Evolutionary conservation across 129 eudicot species (phyloP).

Genomic region (Pittosporum tobira): DNA sequence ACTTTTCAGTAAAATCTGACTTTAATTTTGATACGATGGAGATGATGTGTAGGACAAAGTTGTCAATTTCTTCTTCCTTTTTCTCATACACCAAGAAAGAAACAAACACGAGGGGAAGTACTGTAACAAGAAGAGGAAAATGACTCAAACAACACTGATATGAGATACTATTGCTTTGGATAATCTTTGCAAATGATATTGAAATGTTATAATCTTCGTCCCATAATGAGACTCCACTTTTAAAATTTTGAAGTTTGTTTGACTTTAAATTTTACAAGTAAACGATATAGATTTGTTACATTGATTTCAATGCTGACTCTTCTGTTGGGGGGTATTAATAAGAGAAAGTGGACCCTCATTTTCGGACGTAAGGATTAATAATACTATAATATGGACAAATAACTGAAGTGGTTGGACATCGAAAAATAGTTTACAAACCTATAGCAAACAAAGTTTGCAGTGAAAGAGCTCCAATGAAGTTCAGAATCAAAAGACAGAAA

Average conservation of each 20-base stretch:
- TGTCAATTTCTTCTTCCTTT: conserved; percentile 55
- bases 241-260: background rate
- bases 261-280: background rate
- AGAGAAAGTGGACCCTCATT: background rate
- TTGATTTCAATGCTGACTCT: background rate
- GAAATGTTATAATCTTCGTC: background rate
- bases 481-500: conserved; percentile 4
- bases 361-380: background rate
- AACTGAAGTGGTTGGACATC: background rate
- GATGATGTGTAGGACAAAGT: conserved; percentile 20
- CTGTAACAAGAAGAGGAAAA: conserved; percentile 27
- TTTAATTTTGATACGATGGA: conserved; percentile 30
- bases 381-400: background rate
- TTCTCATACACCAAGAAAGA: conserved; percentile 54
- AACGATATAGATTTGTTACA: background rate
- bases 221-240: background rate
- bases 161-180: background rate
- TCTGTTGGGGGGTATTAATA: too few species aligned
- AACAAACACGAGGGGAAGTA: conserved; percentile 38
- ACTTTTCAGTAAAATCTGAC: conserved; percentile 10
- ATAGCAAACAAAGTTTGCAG: conserved; percentile 6
- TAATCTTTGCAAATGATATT: background rate
- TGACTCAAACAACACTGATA: background rate
- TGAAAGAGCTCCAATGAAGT: conserved; percentile 9
- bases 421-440: conserved; percentile 15